These are phyloP conservation scores for Aspergillus sojae DNA, from an alignment of 2,329 filamentous ascomycete genomes.

Conservation along the genomic window DNA sequence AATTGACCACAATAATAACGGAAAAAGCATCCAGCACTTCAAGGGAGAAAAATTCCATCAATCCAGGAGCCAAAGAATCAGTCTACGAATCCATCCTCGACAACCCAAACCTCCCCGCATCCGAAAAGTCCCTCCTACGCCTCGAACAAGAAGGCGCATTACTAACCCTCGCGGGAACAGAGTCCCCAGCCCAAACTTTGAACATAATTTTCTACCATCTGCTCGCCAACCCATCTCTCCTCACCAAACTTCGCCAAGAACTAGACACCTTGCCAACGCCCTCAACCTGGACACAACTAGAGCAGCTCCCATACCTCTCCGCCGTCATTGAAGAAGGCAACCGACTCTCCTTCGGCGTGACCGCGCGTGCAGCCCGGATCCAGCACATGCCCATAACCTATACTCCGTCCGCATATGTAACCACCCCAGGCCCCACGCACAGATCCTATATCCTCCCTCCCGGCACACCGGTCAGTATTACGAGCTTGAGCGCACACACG, in stretches of 20 bases:
- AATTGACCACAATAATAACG: slow-evolving; percentile 19
- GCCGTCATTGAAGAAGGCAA: slow-evolving; percentile 40
- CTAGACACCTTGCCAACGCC: slow-evolving; percentile 13
- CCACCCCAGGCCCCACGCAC: slow-evolving; percentile 17
- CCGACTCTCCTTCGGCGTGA: slow-evolving; percentile 42
- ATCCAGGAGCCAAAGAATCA: slow-evolving; percentile 21
- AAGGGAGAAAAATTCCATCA: neutral
- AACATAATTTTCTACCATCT: slow-evolving; percentile 23
- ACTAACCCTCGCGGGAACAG: slow-evolving; percentile 31
- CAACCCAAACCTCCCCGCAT: slow-evolving; percentile 22
- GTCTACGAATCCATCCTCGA: slow-evolving; percentile 33
- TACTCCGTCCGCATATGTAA: slow-evolving; percentile 21
- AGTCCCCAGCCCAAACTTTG: slow-evolving; percentile 30
- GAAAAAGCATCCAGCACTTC: neutral
- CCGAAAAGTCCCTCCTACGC: slow-evolving; percentile 31
- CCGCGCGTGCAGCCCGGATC: slow-evolving; percentile 39
- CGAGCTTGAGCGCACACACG: slow-evolving; percentile 35
- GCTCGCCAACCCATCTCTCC: slow-evolving; percentile 20
- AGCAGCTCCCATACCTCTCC: slow-evolving; percentile 45
- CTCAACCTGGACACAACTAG: slow-evolving; percentile 28
- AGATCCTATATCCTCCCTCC: slow-evolving; percentile 26
- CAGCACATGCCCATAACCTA: slow-evolving; percentile 14
- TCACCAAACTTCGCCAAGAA: slow-evolving; percentile 22
- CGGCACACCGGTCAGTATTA: slow-evolving; percentile 42
- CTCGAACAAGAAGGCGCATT: slow-evolving; percentile 35